These are phyloP conservation scores for Heterobasidion parviporum DNA, from an alignment of 1,284 basidiomycete genomes.

Conservation along the genomic window DNA sequence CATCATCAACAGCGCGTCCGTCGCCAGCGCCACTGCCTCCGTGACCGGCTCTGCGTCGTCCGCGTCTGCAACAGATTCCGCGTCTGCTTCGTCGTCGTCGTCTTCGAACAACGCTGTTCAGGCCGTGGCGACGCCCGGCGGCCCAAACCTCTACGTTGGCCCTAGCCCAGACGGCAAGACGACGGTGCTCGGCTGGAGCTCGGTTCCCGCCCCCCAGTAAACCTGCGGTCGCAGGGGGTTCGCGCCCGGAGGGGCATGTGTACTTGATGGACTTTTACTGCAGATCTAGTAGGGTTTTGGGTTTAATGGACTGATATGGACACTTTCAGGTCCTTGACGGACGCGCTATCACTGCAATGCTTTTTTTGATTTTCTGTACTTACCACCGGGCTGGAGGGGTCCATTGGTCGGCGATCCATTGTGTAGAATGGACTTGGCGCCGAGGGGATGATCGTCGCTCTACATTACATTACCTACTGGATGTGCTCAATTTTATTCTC, in stretches of 20 bases:
- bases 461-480: background rate
- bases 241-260: too few species aligned
- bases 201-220: background rate
- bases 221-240: background rate
- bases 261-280: background rate
- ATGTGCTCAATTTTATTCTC: background rate
- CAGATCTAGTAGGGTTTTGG: background rate
- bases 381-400: too few species aligned
- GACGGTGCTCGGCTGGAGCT: conserved; percentile 17
- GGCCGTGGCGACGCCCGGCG: conserved; percentile 15
- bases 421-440: too few species aligned
- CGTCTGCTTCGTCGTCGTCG: background rate
- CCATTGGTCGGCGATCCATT: too few species aligned
- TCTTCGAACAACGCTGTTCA: conserved; percentile 8
- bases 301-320: background rate
- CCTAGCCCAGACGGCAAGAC: conserved; percentile 28
- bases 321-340: background rate
- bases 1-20: conserved; percentile 28
- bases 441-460: background rate
- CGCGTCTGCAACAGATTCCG: background rate
- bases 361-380: too few species aligned
- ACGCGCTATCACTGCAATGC: background rate
- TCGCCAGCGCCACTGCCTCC: conserved; percentile 12
- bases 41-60: conserved; percentile 8
- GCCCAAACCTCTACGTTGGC: conserved; percentile 33